Percentiles rank a stretch among this genome's conserved stretches.
phyloP scores from a whole-genome alignment of 2,329 filamentous ascomycete genomes.

The Paraphoma chrysanthemicola region DNA sequence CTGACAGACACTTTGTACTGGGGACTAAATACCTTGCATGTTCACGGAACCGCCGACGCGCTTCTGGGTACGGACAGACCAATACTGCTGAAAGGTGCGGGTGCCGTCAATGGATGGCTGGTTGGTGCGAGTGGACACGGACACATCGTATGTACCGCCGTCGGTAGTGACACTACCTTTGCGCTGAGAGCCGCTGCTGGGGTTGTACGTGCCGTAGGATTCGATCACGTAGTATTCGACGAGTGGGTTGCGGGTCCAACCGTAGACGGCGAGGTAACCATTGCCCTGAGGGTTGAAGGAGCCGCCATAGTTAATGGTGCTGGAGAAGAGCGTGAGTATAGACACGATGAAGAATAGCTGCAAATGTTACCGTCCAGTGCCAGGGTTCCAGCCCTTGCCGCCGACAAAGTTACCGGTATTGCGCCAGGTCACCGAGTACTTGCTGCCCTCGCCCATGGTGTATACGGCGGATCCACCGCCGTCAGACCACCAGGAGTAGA shows the following conservation, averaged over 20 bases:
- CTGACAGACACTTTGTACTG: no score
- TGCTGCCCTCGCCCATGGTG: slow-evolving; percentile 27
- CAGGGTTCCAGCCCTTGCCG: slow-evolving; percentile 39
- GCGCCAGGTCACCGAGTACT: slow-evolving; percentile 26
- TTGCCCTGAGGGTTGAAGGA: slow-evolving; percentile 29
- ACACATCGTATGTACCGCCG: slow-evolving; percentile 61
- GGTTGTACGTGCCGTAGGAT: slow-evolving; percentile 55
- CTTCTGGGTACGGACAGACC: slow-evolving; percentile 59
- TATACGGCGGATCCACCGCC: slow-evolving; percentile 41
- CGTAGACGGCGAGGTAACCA: slow-evolving; percentile 56
- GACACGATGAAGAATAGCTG: not conserved
- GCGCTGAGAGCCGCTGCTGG: slow-evolving; percentile 50
- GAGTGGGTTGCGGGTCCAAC: slow-evolving; percentile 61
- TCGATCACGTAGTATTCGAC: slow-evolving; percentile 67
- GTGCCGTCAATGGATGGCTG: slow-evolving; percentile 62
- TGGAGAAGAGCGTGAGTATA: slow-evolving; percentile 3
- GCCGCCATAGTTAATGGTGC: slow-evolving; percentile 26
- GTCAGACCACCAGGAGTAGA: slow-evolving; percentile 67
- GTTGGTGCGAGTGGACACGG: slow-evolving; percentile 56
- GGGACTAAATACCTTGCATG: slow-evolving; percentile 8
- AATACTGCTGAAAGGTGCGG: slow-evolving; percentile 61
- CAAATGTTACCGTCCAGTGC: slow-evolving; percentile 54
- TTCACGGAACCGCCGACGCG: slow-evolving; percentile 52
- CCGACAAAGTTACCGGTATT: slow-evolving; percentile 34
- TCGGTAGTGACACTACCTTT: slow-evolving; percentile 60